Percentiles rank a stretch among this genome's conserved stretches.
These are phyloP conservation scores for Solanum infundibuliforme DNA, from an alignment of 257 asterid species.

Conservation along the genomic window DNA sequence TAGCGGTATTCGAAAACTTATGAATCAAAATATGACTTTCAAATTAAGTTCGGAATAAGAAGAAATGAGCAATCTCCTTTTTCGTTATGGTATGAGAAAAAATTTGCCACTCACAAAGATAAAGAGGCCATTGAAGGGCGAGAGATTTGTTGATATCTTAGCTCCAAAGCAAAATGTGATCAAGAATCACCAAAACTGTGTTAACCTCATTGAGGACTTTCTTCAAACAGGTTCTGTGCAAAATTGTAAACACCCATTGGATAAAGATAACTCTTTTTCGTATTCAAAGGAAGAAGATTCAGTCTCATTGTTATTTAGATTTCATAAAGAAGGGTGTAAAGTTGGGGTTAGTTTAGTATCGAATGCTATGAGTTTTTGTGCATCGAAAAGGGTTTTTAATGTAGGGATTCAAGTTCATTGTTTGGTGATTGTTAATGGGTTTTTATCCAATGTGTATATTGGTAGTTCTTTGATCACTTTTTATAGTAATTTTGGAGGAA, in stretches of 20 bases:
- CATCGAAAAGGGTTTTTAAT: background rate
- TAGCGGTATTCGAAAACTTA: too few relatives aligned
- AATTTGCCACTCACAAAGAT: background rate
- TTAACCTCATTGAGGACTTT: slow-evolving; percentile 18
- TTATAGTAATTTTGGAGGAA: slow-evolving; percentile 8
- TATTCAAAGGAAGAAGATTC: slow-evolving; percentile 2
- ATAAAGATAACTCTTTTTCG: background rate
- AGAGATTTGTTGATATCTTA: slow-evolving; percentile 7
- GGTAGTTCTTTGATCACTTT: slow-evolving; percentile 23
- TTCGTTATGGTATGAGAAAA: background rate
- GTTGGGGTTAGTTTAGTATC: slow-evolving; percentile 10
- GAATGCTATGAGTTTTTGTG: slow-evolving; percentile 21
- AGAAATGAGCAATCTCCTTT: background rate
- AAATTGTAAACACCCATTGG: background rate
- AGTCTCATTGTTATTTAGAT: slow-evolving; percentile 2
- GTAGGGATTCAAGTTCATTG: slow-evolving; percentile 24
- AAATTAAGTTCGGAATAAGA: too few relatives aligned
- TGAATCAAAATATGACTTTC: too few relatives aligned
- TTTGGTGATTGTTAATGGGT: slow-evolving; percentile 13
- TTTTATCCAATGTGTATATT: slow-evolving; percentile 14
- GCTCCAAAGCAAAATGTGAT: slow-evolving; percentile 14
- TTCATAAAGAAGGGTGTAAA: slow-evolving; percentile 11
- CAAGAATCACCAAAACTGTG: slow-evolving; percentile 4
- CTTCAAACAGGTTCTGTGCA: slow-evolving; percentile 11
- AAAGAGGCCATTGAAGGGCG: background rate